These are phyloP conservation scores for Verticillium dahliae DNA, from an alignment of 2,329 filamentous ascomycete species.

Conservation along the genomic window DNA sequence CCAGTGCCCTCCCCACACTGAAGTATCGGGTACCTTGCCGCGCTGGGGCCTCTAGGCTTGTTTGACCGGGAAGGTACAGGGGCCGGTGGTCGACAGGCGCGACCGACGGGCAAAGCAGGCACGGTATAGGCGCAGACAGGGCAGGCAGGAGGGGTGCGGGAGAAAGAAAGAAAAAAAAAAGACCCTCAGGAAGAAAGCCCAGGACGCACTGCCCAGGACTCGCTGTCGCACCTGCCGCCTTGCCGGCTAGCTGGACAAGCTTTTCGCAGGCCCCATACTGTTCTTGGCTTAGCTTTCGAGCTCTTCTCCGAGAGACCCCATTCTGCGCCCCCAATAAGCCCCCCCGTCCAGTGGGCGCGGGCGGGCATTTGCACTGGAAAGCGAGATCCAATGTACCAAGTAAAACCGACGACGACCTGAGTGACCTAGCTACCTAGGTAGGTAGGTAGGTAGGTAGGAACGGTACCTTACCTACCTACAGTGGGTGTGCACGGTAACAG, in stretches of 20 bases:
- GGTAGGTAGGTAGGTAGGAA: neutral
- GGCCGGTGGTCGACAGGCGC: neutral
- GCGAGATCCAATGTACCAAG: neutral
- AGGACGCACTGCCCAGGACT: neutral
- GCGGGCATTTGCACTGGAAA: neutral
- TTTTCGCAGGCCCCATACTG: neutral
- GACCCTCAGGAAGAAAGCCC: no score
- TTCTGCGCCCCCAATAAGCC: neutral
- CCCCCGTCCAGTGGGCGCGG: neutral
- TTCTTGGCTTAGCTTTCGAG: neutral
- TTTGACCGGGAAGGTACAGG: neutral
- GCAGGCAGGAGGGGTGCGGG: neutral
- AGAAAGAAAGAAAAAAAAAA: neutral
- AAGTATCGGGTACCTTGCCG: neutral
- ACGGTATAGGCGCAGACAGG: neutral
- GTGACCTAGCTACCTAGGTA: neutral
- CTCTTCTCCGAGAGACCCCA: neutral
- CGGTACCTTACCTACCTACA: no score
- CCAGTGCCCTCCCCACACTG: neutral
- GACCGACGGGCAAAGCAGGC: neutral
- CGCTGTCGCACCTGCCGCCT: neutral
- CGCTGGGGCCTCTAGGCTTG: neutral
- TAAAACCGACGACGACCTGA: neutral
- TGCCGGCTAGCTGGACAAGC: neutral
- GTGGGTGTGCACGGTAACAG: neutral